Evolutionary conservation across 345 rosid species (phyloP), one percentile per base, ranked within the genome.

Genomic region (Cardamine occulta): DNA sequence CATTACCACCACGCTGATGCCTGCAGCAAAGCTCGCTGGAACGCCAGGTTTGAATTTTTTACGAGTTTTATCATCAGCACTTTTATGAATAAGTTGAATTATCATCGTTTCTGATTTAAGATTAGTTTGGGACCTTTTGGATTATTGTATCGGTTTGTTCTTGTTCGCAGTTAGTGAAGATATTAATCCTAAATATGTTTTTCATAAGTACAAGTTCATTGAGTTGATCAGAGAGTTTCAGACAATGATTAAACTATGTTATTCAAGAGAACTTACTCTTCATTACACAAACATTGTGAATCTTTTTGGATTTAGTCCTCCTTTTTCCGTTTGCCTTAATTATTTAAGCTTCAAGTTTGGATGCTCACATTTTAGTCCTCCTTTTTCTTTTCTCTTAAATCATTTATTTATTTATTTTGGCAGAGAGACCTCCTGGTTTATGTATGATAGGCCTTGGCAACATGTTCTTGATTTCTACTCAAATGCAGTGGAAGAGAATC

Each of bases 1-100:
- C 93, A 88, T 40, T 92, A 91, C 77, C 84, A 90, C 67, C 99
- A 91, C 64, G 82, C 85, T 35, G 93, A 88, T 78, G 85, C 92
- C 7, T 87, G 92, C 85, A 85, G 53, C 51, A 82, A 77, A 52
- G 81, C 83, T 9, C 83, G 99, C 19, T 92, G 99, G 99, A 90
- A 80, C 45, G 83, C 96, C 74, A 89, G 91, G 96, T 87, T 73
- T 39, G 29, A 34, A 4, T 17, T 31, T 45, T 8, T n/a, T 45
- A 45, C 18, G 1, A 45, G 1, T 6, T 45, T 44, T 15, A 15
- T 45, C 9, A n/a, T 45, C 1, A 15, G 1, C 19, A n/a, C 9
- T 45, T 45, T 45, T 6, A n/a, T 45, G 19, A 45, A n/a, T 45
- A 15, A 44, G 49, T 15, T 44, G 18, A 44, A 44, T 44, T 44